Conservation (phyloP, 148 eudicot genomes). For the Fagopyrum homotropicum region DNA sequence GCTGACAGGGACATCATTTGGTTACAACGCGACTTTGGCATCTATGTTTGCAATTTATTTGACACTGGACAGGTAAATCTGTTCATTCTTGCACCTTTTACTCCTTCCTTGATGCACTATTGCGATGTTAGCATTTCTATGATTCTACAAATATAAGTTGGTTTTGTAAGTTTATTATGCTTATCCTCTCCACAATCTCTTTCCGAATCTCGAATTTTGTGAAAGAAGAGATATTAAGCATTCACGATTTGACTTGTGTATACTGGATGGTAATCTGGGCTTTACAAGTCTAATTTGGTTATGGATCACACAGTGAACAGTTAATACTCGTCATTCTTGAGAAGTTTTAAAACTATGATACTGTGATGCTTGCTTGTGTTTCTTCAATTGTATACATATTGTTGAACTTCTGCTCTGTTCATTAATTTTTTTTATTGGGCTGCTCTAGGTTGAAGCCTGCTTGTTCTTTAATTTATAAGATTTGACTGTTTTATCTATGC, state of each 20-base stretch:
- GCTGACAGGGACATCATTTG: conserved; percentile 91
- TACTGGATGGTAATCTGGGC: neutral
- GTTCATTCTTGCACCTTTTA: neutral
- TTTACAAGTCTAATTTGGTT: neutral
- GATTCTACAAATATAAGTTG: neutral
- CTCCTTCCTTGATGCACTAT: neutral
- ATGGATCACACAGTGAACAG: neutral
- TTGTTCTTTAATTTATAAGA: neutral
- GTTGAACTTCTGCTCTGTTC: neutral
- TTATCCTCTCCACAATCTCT: neutral
- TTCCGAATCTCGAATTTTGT: neutral
- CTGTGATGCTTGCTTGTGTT: neutral
- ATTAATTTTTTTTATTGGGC: neutral
- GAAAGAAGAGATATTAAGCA: neutral
- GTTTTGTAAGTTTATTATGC: neutral
- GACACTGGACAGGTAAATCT: conserved; percentile 69
- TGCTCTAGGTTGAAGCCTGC: neutral
- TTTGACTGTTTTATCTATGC: neutral
- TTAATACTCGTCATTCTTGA: neutral
- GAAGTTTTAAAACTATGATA: neutral
- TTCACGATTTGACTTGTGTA: neutral
- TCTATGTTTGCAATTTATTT: conserved; percentile 89
- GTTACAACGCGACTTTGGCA: conserved; percentile 96
- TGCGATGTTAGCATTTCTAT: neutral
- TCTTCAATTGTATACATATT: neutral